Percentiles rank a stretch among this genome's conserved stretches.
These are phyloP conservation scores for Wickerhamomyces chaumierensis DNA, from an alignment of 805 yeast species.

Conservation along the genomic window DNA sequence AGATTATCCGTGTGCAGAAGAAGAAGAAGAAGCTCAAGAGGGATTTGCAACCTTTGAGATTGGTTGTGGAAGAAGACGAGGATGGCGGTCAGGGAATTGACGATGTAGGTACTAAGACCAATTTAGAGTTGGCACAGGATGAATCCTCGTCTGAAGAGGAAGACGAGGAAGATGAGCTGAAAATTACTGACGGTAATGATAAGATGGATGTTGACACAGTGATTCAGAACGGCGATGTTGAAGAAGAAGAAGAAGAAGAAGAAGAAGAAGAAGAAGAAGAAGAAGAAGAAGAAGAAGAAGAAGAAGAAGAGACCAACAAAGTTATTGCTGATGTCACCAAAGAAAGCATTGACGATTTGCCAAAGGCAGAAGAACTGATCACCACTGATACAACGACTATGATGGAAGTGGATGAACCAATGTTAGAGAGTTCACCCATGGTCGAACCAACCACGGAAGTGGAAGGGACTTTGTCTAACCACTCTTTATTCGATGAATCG, in stretches of 20 bases:
- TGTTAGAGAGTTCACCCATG: no score
- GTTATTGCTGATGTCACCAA: no score
- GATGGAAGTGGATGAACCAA: no score
- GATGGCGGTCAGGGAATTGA: background rate
- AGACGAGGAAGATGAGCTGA: constrained; percentile 23
- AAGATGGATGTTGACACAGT: constrained; percentile 1
- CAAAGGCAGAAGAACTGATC: no score
- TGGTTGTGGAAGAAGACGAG: constrained; percentile 12
- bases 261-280: background rate
- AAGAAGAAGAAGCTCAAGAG: background rate
- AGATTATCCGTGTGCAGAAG: background rate
- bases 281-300: background rate
- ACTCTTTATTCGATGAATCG: constrained; percentile 18
- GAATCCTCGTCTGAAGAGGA: constrained; percentile 20
- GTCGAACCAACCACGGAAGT: no score
- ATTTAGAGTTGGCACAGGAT: constrained; percentile 8
- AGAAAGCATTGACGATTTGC: no score
- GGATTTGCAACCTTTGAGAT: constrained; percentile 2
- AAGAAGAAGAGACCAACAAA: no score
- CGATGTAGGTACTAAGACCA: background rate
- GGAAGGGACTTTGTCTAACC: no score
- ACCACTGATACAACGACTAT: no score
- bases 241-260: constrained; percentile 1
- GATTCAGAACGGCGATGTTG: background rate
- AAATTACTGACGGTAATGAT: no score